Evolutionary conservation across 2,329 filamentous ascomycete species (phyloP).

Genomic region (Leptographium procerum): DNA sequence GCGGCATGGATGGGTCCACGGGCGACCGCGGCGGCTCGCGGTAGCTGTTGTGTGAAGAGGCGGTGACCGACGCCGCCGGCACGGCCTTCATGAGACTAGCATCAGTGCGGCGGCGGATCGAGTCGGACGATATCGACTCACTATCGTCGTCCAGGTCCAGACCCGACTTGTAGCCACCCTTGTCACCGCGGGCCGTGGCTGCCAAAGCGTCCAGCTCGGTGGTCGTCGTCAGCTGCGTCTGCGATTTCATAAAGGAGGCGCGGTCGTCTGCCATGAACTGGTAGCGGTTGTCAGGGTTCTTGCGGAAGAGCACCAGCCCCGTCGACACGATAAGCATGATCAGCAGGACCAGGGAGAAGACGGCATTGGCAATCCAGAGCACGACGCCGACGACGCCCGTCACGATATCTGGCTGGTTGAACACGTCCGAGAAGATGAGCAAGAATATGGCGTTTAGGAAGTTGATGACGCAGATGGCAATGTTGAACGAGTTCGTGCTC

Average conservation of each 20-base stretch:
- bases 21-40: slow-evolving; percentile 29
- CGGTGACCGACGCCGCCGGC: slow-evolving; percentile 13
- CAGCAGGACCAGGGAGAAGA: slow-evolving; percentile 64
- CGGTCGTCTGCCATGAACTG: slow-evolving; percentile 84
- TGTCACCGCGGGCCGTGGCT: slow-evolving; percentile 69
- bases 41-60: slow-evolving; percentile 10
- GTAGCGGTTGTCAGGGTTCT: slow-evolving; percentile 79
- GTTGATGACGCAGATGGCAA: slow-evolving; percentile 70
- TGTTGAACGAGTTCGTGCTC: slow-evolving; percentile 85
- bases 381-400: slow-evolving; percentile 74
- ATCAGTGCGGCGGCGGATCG: slow-evolving; percentile 32
- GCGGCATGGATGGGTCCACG: slow-evolving; percentile 36
- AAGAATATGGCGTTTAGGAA: slow-evolving; percentile 74
- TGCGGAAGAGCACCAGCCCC: slow-evolving; percentile 58
- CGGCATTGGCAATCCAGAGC: slow-evolving; percentile 72
- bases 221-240: slow-evolving; percentile 55
- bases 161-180: slow-evolving; percentile 45
- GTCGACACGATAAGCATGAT: slow-evolving; percentile 64
- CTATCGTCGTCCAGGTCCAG: slow-evolving; percentile 63
- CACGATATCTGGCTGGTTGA: slow-evolving; percentile 65
- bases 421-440: slow-evolving; percentile 70
- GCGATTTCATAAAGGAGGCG: slow-evolving; percentile 83
- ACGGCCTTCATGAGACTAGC: slow-evolving; percentile 12
- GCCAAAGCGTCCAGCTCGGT: slow-evolving; percentile 76
- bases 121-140: slow-evolving; percentile 52